Evolutionary conservation across 257 asterid species (phyloP), one percentile per base, ranked within the genome.

Genomic region (Penstemon eatonii): DNA sequence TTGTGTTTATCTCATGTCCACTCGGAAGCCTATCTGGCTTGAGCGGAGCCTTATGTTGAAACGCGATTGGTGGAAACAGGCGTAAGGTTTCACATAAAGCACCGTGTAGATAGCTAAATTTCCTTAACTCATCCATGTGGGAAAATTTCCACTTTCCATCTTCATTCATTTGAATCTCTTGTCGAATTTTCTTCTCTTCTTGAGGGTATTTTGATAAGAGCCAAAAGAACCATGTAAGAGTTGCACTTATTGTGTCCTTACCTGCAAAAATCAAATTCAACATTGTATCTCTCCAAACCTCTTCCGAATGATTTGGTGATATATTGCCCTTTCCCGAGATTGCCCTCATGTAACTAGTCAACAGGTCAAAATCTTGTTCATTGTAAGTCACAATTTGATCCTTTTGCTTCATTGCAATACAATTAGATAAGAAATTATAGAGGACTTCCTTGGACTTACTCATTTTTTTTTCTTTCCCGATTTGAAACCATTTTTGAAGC

Each of bases 401-500:
- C n/a, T 3, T 49, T 19, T 5, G 37, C 5, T 72, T 79, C 6
- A 47, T 3, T 5, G 76, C 39, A 51, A 75, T 72, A 18, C 73
- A 65, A 8, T 68, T 0, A 0, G 40, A 25, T 11, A 76, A 5
- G 12, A 72, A 65, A 1, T 47, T 55, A 40, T 69, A 60, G 5
- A 79, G 4, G 5, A 2, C 3, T 33, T 65, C 49, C 40, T 10
- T 58, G 0, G 76, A 79, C 13, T 33, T 4, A 37, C 15, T 66
- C 71, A 83, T 0, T 12, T 63, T 66, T 13, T 39, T 59, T 58
- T 83, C 88, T 6, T 56, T 62, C 1, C 83, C 83, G 0, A 83
- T 59, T 11, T 52, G 63, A 11, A 83, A 66, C 73, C 75, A 62
- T n/a, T 43, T 45, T 54, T 46, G 65, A 12, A 75, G 52, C 78